Base-by-base conservation (phyloP, 257 asterid genomes). In the Paulownia fortunei region DNA sequence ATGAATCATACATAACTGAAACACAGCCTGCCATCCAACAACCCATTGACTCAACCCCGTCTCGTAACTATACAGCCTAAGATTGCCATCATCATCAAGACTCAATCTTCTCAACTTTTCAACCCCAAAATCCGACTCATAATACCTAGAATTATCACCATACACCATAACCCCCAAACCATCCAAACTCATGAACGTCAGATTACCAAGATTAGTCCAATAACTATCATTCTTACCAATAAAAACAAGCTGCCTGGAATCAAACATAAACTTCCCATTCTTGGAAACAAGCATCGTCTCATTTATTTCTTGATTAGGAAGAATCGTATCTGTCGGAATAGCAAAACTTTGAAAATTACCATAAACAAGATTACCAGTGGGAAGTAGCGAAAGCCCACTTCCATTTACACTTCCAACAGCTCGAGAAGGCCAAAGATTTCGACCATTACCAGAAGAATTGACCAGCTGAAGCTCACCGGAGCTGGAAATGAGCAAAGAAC, bases 51-150 rank as follows among this genome's bases (percentile, higher is more conserved):
- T 73, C 73, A 55, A 78, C 58, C 21, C 82, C 0, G 37, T 3
- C 82, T 92, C 91, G 63, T 75, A 90, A 66, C 95, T 92, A 71
- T 85, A 90, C 58, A 91, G 78, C 80, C 83, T 87, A 27, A 93
- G 88, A 75, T 93, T 90, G 19, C 97, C 97, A 85, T 93, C 92
- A 61, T 92, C 81, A 52, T 86, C 97, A 8, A 93, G 86, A 27
- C 82, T 87, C 83, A 93, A 84, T 77, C 90, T 84, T 69, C 98
- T 86, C 61, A 85, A 59, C 80, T 77, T 88, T 24, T 39, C 8
- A 12, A 46, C 90, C 0, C 91, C 93, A 39, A 60, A 86, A 87
- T 93, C 97, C 0, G 93, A 82, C 0, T 92, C 59, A 11, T 78
- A 81, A 69, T 80, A 85, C 5, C 15, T 10, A 5, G 0, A 6